Evolutionary conservation across 2,329 filamentous ascomycete species (phyloP).

Genomic region (Diaporthe caulivora): DNA sequence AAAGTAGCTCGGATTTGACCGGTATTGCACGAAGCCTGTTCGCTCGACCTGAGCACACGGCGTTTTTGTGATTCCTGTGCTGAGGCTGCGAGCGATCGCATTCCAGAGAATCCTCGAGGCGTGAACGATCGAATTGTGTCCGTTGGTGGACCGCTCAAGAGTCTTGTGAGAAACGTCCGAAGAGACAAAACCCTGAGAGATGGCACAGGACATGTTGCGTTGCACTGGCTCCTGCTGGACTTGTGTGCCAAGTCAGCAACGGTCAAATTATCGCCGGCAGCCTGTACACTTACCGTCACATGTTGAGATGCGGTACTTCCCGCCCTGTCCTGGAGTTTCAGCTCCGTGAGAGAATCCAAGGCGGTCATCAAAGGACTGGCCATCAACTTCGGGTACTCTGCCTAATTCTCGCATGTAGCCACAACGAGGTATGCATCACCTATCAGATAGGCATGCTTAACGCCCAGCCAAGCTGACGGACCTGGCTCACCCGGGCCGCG

Average conservation of each 20-base stretch:
- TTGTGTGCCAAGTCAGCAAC: neutral
- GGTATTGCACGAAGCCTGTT: neutral
- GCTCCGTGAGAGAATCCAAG: neutral
- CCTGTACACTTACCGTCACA: neutral
- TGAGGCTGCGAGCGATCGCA: neutral
- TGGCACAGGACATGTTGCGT: neutral
- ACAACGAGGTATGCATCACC: neutral
- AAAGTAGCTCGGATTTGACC: neutral
- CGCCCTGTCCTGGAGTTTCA: neutral
- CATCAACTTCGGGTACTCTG: neutral
- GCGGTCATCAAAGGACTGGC: constrained; percentile 11
- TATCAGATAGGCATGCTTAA: constrained; percentile 9
- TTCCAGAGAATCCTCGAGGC: neutral
- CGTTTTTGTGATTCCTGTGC: neutral
- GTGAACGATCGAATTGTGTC: neutral
- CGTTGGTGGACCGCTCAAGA: neutral
- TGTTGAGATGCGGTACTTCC: neutral
- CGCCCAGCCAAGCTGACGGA: constrained; percentile 24
- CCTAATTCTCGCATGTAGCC: neutral
- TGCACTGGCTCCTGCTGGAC: neutral
- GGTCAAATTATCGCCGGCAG: constrained; percentile 1
- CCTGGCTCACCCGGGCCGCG: constrained; percentile 10
- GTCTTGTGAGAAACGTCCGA: neutral
- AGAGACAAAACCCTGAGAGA: neutral
- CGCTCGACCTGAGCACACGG: neutral